Evolutionary conservation across 305 asterid species (phyloP), one percentile per base, ranked within the genome.

Genomic region (Euphrasia arctica): DNA sequence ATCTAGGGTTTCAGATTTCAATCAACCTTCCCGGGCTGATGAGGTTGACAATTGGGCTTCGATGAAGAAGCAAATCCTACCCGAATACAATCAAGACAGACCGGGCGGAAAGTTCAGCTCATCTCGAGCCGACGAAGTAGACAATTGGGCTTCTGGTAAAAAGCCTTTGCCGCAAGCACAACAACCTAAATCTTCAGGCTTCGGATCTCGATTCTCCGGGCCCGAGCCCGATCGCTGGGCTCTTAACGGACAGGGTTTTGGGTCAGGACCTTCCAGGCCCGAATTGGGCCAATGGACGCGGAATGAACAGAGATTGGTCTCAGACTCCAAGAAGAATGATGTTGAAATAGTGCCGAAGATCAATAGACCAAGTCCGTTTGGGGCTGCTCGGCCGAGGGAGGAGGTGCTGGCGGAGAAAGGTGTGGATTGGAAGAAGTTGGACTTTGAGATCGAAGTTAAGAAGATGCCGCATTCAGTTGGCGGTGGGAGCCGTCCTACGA

Each of bases 351-450:
- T 18, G 36, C 78, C 65, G 29, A 89, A 85, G 74, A 80, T 60
- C 66, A 81, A 83, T 57, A 93, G 77, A 78, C 89, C 95, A n/a
- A 90, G 80, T 68, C 99, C 99, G 0, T 93, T 93, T 75, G 99
- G 99, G 60, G 89, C 88, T 0, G 99, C 99, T 0, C 82, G 97
- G 87, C 99, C 99, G 1, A 74, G 99, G 75, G 99, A 93, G 80
- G 95, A 93, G 60, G 94, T 90, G 58, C 68, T 93, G 83, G 95
- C 99, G 0, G 96, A 85, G 78, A 94, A 90, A 71, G 99, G 99
- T 49, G 59, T 94, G 84, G 99, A 94, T 74, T 94, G 96, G 96
- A 94, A 86, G 77, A 90, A 88, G 74, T 7, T 90, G 80, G 99
- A 94, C 74, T 66, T 57, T 70, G 95, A 86, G 27, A 82, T 82